Evolutionary conservation across 2,329 filamentous ascomycete genomes (phyloP).

Genomic region (Saccharata proteae): DNA sequence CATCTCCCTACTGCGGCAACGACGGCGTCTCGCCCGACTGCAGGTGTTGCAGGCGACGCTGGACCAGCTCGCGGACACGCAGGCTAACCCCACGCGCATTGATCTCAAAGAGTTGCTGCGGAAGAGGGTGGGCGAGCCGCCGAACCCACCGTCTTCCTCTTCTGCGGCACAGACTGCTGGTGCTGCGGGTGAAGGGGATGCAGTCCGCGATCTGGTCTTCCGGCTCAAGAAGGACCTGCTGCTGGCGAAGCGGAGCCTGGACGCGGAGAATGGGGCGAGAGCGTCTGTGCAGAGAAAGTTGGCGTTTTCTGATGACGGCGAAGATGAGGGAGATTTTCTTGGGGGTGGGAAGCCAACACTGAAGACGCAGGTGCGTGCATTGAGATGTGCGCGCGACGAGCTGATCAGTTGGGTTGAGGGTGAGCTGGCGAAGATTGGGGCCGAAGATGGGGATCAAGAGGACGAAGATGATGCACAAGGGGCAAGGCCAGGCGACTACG

Average conservation of each 20-base stretch:
- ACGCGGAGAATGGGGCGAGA: conserved; percentile 16
- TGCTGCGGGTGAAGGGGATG: conserved; percentile 11
- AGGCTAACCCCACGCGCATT: conserved; percentile 19
- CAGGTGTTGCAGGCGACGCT: conserved; percentile 35
- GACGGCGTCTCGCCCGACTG: conserved; percentile 32
- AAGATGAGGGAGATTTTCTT: conserved; percentile 1
- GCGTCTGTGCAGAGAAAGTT: too few species aligned
- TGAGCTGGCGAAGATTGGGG: conserved; percentile 31
- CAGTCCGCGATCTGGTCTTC: conserved; percentile 18
- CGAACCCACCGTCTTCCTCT: conserved; percentile 23
- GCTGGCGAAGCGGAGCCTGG: conserved; percentile 21
- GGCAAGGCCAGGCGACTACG: not conserved
- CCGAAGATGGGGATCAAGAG: conserved; percentile 19
- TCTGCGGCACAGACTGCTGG: conserved; percentile 12
- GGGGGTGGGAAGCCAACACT: conserved; percentile 9
- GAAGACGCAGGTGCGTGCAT: conserved; percentile 24
- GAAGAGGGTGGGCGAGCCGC: conserved; percentile 22
- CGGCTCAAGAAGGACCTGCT: conserved; percentile 28
- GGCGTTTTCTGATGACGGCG: too few species aligned
- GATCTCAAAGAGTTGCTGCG: conserved; percentile 18
- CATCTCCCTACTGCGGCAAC: conserved; percentile 33
- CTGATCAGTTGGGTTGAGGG: conserved; percentile 40
- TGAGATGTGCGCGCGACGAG: conserved; percentile 35
- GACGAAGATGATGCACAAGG: not conserved
- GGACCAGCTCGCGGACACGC: conserved; percentile 22